Evolutionary conservation across 139 green algal species (phyloP).

Genomic region (Yamagishiella unicocca): DNA sequence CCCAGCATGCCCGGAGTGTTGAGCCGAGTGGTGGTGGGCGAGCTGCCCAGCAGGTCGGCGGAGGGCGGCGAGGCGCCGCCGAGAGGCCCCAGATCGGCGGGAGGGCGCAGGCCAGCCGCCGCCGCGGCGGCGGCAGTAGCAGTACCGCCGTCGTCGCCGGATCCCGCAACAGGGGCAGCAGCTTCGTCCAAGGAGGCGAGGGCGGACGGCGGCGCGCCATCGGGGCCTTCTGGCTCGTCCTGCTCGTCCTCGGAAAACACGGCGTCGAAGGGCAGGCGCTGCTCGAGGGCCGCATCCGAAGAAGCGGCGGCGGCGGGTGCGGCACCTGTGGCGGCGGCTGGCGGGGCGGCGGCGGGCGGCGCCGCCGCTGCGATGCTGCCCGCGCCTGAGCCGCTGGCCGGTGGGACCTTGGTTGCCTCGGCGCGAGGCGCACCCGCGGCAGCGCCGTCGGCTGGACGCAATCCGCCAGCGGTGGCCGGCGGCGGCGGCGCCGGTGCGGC

Average conservation of each 20-base stretch:
- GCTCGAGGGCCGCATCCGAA: not conserved
- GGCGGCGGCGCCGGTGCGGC: not conserved
- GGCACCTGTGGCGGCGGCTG: not conserved
- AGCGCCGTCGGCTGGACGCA: not conserved
- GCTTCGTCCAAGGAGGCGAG: too few species aligned
- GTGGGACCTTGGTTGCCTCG: too few species aligned
- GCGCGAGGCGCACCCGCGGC: not conserved
- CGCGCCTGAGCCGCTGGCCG: not conserved
- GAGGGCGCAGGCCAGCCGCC: not conserved
- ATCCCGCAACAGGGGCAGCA: too few species aligned
- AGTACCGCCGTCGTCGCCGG: not conserved
- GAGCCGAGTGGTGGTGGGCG: constrained; percentile 47
- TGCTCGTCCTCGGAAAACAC: constrained; percentile 71
- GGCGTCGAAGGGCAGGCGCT: constrained; percentile 47
- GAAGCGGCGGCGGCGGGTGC: not conserved
- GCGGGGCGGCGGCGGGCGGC: not conserved
- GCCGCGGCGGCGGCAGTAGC: not conserved
- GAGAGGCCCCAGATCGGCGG: not conserved
- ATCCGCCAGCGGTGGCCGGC: not conserved
- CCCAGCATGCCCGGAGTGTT: constrained; percentile 44
- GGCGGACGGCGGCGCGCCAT: too few species aligned
- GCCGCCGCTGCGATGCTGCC: constrained; percentile 16
- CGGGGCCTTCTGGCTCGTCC: not conserved
- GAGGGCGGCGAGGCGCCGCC: not conserved
- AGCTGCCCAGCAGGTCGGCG: constrained; percentile 58